phyloP scores from a whole-genome alignment of 306 rosid genomes.

The Citrullus mucosospermus region DNA sequence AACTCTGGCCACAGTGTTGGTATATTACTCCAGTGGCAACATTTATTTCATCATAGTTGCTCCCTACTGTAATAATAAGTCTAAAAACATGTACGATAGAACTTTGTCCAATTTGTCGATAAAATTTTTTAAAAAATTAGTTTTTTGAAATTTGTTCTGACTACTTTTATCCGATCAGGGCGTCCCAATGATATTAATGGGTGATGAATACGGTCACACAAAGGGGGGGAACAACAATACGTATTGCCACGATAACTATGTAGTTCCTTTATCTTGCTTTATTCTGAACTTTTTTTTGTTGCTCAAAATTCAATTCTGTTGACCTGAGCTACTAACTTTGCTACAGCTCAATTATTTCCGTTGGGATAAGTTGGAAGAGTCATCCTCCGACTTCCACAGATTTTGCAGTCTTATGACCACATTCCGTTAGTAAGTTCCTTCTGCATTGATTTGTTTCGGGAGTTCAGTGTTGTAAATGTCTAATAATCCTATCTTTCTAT shows the following conservation, averaged over 20 bases:
- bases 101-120: not conserved
- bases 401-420: conserved; percentile 69
- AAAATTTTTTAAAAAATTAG: not conserved
- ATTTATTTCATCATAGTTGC: not conserved
- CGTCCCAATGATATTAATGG: conserved; percentile 89
- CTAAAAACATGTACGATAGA: not conserved
- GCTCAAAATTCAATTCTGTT: not conserved
- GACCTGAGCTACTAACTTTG: conserved; percentile 10
- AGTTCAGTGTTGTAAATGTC: not conserved
- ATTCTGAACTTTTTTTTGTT: not conserved
- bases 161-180: conserved; percentile 47
- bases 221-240: conserved; percentile 97
- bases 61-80: not conserved
- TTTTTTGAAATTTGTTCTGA: not conserved
- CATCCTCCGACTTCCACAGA: conserved; percentile 63
- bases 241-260: conserved; percentile 90
- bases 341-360: conserved; percentile 74
- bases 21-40: not conserved
- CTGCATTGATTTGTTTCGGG: not conserved
- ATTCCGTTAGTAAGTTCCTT: conserved; percentile 54
- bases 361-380: conserved; percentile 86
- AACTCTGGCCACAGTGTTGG: not conserved
- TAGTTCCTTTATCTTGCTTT: conserved; percentile 27
- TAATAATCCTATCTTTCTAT: not conserved
- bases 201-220: conserved; percentile 98